Conservation (phyloP, 2,329 filamentous ascomycete species). For the Xylaria sp. region DNA sequence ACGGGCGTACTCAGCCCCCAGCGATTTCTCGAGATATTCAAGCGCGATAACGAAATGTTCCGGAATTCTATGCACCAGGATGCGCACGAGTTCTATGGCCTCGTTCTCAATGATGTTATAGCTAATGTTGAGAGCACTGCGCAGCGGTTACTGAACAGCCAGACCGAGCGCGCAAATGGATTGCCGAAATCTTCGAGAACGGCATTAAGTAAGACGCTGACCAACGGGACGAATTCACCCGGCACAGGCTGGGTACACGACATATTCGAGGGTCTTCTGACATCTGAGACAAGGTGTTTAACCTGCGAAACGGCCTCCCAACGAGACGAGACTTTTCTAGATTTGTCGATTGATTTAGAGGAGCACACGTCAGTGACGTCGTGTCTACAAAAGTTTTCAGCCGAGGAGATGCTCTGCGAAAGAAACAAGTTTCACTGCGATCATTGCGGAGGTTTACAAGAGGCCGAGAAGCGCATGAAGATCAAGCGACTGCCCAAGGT, state of each 20-base stretch:
- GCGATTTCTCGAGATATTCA: constrained; percentile 88
- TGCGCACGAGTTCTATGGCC: constrained; percentile 92
- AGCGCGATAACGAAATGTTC: constrained; percentile 95
- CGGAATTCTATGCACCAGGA: constrained; percentile 96
- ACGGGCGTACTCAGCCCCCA: constrained; percentile 89
- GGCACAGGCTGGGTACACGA: constrained; percentile 91
- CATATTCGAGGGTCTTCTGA: constrained; percentile 89
- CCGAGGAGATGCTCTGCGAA: constrained; percentile 97
- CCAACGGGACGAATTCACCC: constrained; percentile 47
- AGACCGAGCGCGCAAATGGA: constrained; percentile 39
- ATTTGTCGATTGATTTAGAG: constrained; percentile 91
- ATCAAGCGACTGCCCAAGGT: constrained; percentile 92
- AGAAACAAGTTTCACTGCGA: constrained; percentile 99
- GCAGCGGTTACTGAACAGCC: constrained; percentile 53
- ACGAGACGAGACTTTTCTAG: constrained; percentile 90
- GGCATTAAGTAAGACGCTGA: constrained; percentile 34
- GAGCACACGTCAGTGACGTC: constrained; percentile 95
- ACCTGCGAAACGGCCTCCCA: constrained; percentile 96
- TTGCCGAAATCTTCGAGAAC: constrained; percentile 48
- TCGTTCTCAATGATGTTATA: constrained; percentile 93
- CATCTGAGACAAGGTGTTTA: constrained; percentile 92
- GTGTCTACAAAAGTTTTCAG: constrained; percentile 90
- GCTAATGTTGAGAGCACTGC: constrained; percentile 88
- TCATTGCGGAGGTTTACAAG: constrained; percentile 90
- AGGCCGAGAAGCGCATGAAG: constrained; percentile 99